phyloP scores from a whole-genome alignment of 352 stramenopile species.

The Globisporangium apiculatum region DNA sequence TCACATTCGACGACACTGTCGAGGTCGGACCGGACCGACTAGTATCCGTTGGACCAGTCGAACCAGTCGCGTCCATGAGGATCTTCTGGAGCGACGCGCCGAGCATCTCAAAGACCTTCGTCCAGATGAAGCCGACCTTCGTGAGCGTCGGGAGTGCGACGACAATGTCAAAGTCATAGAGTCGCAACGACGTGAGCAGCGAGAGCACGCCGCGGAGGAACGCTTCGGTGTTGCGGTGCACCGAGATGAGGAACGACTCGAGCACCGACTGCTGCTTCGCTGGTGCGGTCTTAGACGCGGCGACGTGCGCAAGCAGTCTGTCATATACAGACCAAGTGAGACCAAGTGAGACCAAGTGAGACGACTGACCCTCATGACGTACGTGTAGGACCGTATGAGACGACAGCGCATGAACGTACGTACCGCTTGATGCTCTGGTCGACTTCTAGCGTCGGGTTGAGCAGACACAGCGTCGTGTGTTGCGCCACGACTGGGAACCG shows the following conservation, averaged over 20 bases:
- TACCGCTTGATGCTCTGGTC: conserved; percentile 71
- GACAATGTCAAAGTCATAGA: conserved; percentile 49
- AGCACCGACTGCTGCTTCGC: conserved; percentile 42
- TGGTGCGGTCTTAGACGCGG: conserved; percentile 36
- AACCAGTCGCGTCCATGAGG: conserved; percentile 4
- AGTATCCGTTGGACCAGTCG: too few species aligned
- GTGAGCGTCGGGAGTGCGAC: conserved; percentile 57
- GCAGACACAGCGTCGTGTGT: conserved; percentile 61
- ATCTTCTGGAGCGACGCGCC: conserved; percentile 22
- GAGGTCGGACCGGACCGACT: neutral
- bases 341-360: neutral
- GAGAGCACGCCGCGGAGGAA: conserved; percentile 65
- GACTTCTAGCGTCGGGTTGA: conserved; percentile 51
- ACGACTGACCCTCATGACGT: too few species aligned
- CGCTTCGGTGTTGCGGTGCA: conserved; percentile 65
- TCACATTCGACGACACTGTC: conserved; percentile 21
- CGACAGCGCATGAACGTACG: neutral
- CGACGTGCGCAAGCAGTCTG: conserved; percentile 50
- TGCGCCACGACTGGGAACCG: conserved; percentile 76
- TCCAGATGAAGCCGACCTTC: conserved; percentile 73
- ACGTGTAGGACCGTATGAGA: too few species aligned
- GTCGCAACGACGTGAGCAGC: conserved; percentile 56
- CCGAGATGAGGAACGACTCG: conserved; percentile 55
- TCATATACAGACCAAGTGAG: neutral
- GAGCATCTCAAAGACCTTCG: conserved; percentile 63